Conservation (phyloP, 495 filamentous ascomycete species). For the Aspergillus hancockii region DNA sequence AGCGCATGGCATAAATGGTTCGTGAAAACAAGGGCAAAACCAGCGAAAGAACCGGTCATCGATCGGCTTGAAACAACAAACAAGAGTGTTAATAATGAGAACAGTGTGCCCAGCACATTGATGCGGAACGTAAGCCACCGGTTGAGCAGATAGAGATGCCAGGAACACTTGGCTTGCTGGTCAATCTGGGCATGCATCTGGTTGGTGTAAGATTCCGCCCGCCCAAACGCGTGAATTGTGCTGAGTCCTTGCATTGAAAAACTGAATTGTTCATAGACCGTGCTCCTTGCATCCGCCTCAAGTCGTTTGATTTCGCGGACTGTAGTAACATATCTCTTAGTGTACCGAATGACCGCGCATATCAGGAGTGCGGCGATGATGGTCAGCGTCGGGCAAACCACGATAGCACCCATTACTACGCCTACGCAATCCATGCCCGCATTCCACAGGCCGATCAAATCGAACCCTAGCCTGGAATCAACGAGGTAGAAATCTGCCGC, state of each 20-base stretch:
- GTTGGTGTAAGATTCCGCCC: conserved; percentile 55
- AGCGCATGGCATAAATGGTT: conserved; percentile 24
- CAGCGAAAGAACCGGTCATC: conserved; percentile 67
- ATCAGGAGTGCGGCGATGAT: conserved; percentile 17
- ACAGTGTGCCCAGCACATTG: conserved; percentile 60
- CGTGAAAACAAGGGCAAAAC: conserved; percentile 60
- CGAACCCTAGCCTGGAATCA: conserved; percentile 58
- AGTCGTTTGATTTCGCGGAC: conserved; percentile 69
- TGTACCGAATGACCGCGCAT: conserved; percentile 52
- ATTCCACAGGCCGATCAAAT: conserved; percentile 53
- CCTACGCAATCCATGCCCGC: conserved; percentile 31
- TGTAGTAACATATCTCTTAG: conserved; percentile 57
- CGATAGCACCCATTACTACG: conserved; percentile 18
- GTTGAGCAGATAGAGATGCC: conserved; percentile 65
- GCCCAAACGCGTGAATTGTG: conserved; percentile 69
- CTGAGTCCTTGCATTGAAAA: conserved; percentile 62
- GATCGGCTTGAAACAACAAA: conserved; percentile 53
- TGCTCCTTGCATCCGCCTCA: conserved; percentile 63
- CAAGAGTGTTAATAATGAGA: conserved; percentile 55
- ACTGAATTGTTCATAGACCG: conserved; percentile 68
- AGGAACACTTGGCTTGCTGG: conserved; percentile 53
- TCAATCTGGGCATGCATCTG: conserved; percentile 63
- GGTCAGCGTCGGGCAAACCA: conserved; percentile 23
- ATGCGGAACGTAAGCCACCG: conserved; percentile 68
- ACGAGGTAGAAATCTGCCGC: conserved; percentile 67